Evolutionary conservation across 73 alveolate genomes (phyloP), one percentile per base, ranked within the genome.

Genomic region (Durusdinium trenchii): DNA sequence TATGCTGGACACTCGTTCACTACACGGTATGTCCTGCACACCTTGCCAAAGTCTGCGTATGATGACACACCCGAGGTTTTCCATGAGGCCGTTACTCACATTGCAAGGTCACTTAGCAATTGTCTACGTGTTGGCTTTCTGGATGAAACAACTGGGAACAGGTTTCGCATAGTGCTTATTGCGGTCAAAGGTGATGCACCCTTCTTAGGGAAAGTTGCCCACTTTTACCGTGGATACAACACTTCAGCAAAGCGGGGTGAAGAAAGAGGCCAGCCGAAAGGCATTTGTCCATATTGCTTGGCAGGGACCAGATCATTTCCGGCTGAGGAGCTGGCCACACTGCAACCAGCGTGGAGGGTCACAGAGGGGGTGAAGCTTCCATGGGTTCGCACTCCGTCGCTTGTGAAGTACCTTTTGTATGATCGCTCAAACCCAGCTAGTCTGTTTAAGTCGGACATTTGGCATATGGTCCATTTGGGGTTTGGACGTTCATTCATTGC

Each of bases 141-240:
- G 23, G 90, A 79, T 30, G 47, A 50, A 20, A 6, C 61, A 46
- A 45, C 36, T 10, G 46, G 46, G 3, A 38, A 79, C 32, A 2
- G 1, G 1, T 47, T 20, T n/a, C 20, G 67, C 32, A 3, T 79
- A 2, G 62, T 32, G 1, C 1, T 79, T 38, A 47, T 79, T 26
- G 90, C 47, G 28, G 46, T 79, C 47, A 79, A 79, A n/a, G 90
- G 90, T 36, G 90, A 79, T 79, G 62, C 69, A 2, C 90, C 90
- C 5, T 79, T 6, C 46, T 30, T 79, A 20, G 47, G 30, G 18
- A 79, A 79, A n/a, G 46, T 43, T 28, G 90, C 47, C 1, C 43
- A 20, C 1, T 79, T 79, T 32, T 79, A 47, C 90, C 43, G 90
- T 43, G 1, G n/a, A 2, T 79, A 46, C 90, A 79, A 79, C 90